These are phyloP conservation scores for Umbelopsis ramanniana DNA, from an alignment of 192 early-diverging fungal genomes.

Conservation along the genomic window DNA sequence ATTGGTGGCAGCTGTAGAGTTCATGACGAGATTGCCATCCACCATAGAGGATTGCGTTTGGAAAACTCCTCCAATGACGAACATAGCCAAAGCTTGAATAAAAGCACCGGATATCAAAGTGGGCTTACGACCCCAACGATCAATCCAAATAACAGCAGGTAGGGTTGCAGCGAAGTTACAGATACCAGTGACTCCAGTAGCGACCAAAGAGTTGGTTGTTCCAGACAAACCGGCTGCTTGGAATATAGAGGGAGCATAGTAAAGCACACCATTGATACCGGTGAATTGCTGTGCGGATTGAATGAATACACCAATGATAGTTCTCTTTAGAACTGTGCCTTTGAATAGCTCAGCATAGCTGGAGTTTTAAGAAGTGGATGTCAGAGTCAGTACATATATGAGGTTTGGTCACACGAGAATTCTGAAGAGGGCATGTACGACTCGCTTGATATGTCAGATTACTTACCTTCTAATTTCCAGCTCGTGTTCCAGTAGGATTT, in stretches of 20 bases:
- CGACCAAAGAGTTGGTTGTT: conserved; percentile 49
- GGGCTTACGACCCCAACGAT: conserved; percentile 69
- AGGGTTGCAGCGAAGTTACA: conserved; percentile 78
- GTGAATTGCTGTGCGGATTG: conserved; percentile 74
- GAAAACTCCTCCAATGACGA: conserved; percentile 57
- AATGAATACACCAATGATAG: conserved; percentile 56
- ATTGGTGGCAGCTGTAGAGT: conserved; percentile 13
- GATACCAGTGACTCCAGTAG: conserved; percentile 68
- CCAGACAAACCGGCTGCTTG: conserved; percentile 56
- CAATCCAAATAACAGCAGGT: conserved; percentile 73
- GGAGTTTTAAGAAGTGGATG: not conserved
- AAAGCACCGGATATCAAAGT: conserved; percentile 68
- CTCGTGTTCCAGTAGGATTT: conserved; percentile 62
- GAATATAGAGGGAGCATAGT: conserved; percentile 71
- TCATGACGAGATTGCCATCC: conserved; percentile 25
- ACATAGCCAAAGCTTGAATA: conserved; percentile 30
- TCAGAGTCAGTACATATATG: not conserved
- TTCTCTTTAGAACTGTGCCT: conserved; percentile 54
- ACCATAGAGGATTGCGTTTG: conserved; percentile 16
- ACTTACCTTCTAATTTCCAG: conserved; percentile 48
- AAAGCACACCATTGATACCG: conserved; percentile 79
- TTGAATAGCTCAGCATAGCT: conserved; percentile 57
- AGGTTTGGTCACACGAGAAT: not conserved
- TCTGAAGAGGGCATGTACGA: conserved; percentile 4
- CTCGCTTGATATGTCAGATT: not conserved